Conservation (phyloP, 2,329 filamentous ascomycete genomes). For the Nemania serpens region DNA sequence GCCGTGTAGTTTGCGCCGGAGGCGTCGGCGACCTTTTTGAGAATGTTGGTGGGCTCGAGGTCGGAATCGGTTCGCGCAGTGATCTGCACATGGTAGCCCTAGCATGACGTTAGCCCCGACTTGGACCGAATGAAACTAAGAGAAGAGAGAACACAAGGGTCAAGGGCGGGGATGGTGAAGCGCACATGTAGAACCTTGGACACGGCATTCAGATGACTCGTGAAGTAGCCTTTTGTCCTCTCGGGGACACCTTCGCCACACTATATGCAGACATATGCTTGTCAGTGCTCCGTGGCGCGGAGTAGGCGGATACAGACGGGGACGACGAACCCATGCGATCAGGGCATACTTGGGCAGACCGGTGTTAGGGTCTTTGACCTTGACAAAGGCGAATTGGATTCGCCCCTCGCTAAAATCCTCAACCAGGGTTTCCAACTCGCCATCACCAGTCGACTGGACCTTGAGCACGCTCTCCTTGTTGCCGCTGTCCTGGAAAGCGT, state of each 20-base stretch:
- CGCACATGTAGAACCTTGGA: slow-evolving; percentile 79
- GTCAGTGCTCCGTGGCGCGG: slow-evolving; percentile 13
- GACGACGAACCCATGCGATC: slow-evolving; percentile 74
- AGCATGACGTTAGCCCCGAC: slow-evolving; percentile 42
- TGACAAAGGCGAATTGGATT: slow-evolving; percentile 95
- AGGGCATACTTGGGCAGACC: slow-evolving; percentile 87
- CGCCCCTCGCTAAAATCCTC: slow-evolving; percentile 97
- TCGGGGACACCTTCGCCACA: slow-evolving; percentile 98
- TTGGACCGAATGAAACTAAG: neutral
- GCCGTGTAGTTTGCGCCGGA: slow-evolving; percentile 93
- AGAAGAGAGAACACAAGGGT: too few species aligned
- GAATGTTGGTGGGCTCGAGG: slow-evolving; percentile 82
- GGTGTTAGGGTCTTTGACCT: slow-evolving; percentile 94
- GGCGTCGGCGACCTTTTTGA: slow-evolving; percentile 92
- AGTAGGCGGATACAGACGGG: neutral
- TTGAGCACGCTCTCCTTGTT: slow-evolving; percentile 94
- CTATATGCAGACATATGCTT: slow-evolving; percentile 40
- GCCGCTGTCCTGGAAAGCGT: slow-evolving; percentile 85
- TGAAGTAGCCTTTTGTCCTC: slow-evolving; percentile 97
- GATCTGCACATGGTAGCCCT: slow-evolving; percentile 94
- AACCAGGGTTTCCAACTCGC: slow-evolving; percentile 84
- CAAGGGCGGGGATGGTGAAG: neutral
- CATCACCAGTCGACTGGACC: slow-evolving; percentile 91
- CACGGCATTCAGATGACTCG: slow-evolving; percentile 86
- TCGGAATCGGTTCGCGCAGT: slow-evolving; percentile 91